A percentile compares a stretch with the other conserved stretches of the same genome.
These are phyloP conservation scores for Gracilaria domingensis DNA, from an alignment of 23 red algal genomes.

Conservation along the genomic window DNA sequence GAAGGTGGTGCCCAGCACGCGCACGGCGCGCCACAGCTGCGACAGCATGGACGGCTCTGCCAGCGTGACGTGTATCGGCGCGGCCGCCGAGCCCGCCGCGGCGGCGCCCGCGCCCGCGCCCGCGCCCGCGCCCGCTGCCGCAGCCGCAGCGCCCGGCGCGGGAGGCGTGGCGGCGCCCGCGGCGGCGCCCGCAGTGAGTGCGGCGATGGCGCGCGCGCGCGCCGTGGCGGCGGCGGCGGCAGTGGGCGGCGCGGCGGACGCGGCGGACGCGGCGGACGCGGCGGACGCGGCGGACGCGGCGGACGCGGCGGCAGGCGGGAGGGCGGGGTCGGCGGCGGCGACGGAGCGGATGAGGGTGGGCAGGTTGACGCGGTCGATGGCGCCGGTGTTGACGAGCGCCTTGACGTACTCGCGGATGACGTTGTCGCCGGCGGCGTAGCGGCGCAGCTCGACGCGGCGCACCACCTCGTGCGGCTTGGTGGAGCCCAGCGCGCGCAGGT, in stretches of 20 bases:
- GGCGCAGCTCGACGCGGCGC: constrained; percentile 50
- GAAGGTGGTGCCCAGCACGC: constrained; percentile 88
- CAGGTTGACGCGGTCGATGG: constrained; percentile 72
- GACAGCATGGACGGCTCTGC: constrained; percentile 89
- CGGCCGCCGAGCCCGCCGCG: constrained; percentile 57
- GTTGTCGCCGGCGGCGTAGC: constrained; percentile 57
- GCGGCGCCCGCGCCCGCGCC: constrained; percentile 11
- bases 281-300: too few relatives aligned
- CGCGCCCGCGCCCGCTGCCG: constrained; percentile 12
- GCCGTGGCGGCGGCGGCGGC: neutral
- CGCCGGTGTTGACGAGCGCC: constrained; percentile 83
- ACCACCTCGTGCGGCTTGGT: constrained; percentile 57
- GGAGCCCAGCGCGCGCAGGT: constrained; percentile 56
- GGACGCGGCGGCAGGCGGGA: neutral
- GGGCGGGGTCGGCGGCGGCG: neutral
- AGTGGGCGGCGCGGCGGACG: neutral
- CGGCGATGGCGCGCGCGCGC: neutral
- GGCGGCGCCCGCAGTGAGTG: neutral
- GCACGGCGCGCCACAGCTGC: constrained; percentile 91
- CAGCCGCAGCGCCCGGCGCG: neutral
- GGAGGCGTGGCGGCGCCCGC: constrained; percentile 1
- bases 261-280: too few relatives aligned
- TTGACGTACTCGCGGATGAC: constrained; percentile 94
- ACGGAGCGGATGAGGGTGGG: constrained; percentile 61
- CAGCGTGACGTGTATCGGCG: constrained; percentile 87